Evolutionary conservation across 1,284 basidiomycete genomes (phyloP).

Genomic region (Ceratobasidium sp.): DNA sequence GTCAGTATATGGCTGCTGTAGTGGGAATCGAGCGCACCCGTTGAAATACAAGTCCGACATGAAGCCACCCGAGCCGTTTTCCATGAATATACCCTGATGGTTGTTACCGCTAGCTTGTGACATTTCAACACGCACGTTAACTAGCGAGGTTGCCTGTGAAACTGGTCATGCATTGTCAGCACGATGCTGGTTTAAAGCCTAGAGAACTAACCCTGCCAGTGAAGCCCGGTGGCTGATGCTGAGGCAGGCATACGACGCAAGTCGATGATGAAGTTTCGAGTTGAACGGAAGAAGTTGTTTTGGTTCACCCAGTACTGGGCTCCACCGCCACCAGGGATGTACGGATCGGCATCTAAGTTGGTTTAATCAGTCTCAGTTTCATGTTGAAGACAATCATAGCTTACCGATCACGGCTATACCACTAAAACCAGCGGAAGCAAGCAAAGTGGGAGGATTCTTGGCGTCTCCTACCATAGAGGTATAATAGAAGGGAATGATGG

Average conservation of each 20-base stretch:
- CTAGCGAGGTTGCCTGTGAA: constrained; percentile 77
- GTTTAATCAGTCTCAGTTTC: neutral
- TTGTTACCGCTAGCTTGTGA: constrained; percentile 61
- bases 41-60: constrained; percentile 75
- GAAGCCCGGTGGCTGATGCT: constrained; percentile 64
- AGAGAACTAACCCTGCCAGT: constrained; percentile 40
- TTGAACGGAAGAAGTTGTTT: constrained; percentile 42
- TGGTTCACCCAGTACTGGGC: constrained; percentile 41
- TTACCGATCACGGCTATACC: constrained; percentile 49
- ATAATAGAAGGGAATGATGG: constrained; percentile 49
- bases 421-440: constrained; percentile 46
- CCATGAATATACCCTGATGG: constrained; percentile 62
- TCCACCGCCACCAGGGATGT: constrained; percentile 43
- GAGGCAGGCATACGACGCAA: constrained; percentile 56
- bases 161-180: constrained; percentile 66
- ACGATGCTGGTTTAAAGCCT: neutral
- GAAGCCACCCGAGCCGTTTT: constrained; percentile 72
- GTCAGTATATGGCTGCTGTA: neutral
- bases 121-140: constrained; percentile 67
- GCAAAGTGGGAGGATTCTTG: constrained; percentile 45
- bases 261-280: constrained; percentile 45
- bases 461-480: constrained; percentile 47
- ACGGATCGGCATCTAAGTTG: constrained; percentile 47
- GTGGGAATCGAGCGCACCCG: constrained; percentile 52
- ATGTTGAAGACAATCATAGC: neutral